phyloP scores from a whole-genome alignment of 176 grass and related monocot genomes.

The Thalia dealbata region DNA sequence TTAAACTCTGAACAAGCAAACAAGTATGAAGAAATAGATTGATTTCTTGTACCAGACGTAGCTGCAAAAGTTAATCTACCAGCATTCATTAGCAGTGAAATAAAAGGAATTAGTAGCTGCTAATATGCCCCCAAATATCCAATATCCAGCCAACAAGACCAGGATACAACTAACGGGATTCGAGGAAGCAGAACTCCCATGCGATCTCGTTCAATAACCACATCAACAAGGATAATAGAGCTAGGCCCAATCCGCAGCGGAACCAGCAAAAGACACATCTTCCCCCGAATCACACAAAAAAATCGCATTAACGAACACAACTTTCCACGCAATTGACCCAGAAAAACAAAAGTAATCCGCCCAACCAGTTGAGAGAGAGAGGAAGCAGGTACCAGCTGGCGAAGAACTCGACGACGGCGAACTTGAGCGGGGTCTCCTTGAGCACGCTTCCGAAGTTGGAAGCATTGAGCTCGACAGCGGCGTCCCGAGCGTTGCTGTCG shows the following conservation, averaged over 20 bases:
- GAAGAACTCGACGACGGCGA: constrained; percentile 98
- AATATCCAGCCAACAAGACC: background rate
- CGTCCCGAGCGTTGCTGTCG: constrained; percentile 28
- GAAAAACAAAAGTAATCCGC: background rate
- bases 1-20: background rate
- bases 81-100: too few relatives aligned
- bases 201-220: background rate
- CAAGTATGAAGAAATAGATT: background rate
- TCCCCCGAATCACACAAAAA: background rate
- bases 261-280: background rate
- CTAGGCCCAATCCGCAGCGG: background rate
- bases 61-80: background rate
- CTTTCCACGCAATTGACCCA: background rate
- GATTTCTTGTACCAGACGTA: background rate
- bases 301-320: background rate
- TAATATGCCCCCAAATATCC: background rate
- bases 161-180: background rate
- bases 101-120: background rate
- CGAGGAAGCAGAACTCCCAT: background rate
- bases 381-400: constrained; percentile 56
- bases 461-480: constrained; percentile 72
- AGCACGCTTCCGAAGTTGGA: constrained; percentile 62
- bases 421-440: constrained; percentile 43
- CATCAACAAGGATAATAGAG: background rate
- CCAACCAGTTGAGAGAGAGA: constrained; percentile 3